These are phyloP conservation scores for Scheffersomyces amazonensis DNA, from an alignment of 805 yeast species.

Conservation along the genomic window DNA sequence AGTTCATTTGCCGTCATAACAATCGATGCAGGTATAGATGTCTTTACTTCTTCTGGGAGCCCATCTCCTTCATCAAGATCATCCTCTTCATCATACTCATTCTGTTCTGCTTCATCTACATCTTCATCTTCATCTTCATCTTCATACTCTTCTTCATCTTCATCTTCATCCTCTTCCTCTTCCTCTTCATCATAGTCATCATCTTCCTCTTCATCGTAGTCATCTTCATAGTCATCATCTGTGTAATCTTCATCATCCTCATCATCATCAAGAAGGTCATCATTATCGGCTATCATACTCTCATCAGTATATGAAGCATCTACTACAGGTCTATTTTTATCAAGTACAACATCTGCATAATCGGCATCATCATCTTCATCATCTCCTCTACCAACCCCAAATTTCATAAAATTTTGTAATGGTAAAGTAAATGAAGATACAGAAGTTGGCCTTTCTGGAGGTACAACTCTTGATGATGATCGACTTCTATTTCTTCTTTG, in stretches of 20 bases:
- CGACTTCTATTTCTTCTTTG: conserved; percentile 10
- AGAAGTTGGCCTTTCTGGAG: conserved; percentile 29
- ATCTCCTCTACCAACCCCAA: conserved; percentile 25
- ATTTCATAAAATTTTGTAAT: conserved; percentile 38
- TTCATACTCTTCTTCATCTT: conserved; percentile 11
- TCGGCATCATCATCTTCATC: conserved; percentile 27
- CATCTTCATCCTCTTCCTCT: conserved; percentile 13
- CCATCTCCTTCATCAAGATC: conserved; percentile 10
- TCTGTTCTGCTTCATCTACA: conserved; percentile 2
- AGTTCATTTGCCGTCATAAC: conserved; percentile 10
- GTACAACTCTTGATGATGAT: conserved; percentile 7
- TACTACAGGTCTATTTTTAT: conserved; percentile 4
- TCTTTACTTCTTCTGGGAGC: background rate
- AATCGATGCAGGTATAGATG: conserved; percentile 1
- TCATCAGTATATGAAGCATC: conserved; percentile 16
- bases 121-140: conserved; percentile 10
- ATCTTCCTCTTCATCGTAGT: conserved; percentile 11
- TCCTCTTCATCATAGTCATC: conserved; percentile 12
- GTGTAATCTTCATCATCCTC: conserved; percentile 29
- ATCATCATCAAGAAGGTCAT: conserved; percentile 19
- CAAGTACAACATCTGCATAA: conserved; percentile 14
- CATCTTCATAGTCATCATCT: conserved; percentile 20
- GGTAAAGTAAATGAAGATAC: conserved; percentile 38
- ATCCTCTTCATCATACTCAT: conserved; percentile 9
- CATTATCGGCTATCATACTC: conserved; percentile 26